phyloP scores from a whole-genome alignment of 73 alveolate genomes.

The Stentor roeselii region DNA sequence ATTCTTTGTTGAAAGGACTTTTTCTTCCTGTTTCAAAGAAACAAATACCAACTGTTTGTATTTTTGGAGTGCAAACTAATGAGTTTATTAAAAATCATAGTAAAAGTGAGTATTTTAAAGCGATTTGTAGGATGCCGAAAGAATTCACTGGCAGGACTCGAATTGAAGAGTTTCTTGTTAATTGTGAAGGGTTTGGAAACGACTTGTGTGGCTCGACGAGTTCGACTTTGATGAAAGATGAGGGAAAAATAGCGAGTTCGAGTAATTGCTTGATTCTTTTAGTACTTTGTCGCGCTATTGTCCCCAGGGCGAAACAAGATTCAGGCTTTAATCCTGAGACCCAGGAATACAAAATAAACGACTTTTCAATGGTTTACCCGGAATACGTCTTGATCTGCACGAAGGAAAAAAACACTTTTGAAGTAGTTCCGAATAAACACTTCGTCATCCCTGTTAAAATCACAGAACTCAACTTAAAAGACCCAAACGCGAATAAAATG shows the following conservation, averaged over 20 bases:
- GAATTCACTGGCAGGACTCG: not conserved
- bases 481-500: not conserved
- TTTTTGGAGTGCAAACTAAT: not conserved
- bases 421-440: slow-evolving; percentile 16
- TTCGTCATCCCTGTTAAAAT: not conserved
- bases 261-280: not conserved
- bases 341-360: not conserved
- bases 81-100: not conserved
- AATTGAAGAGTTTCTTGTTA: not conserved
- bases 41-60: not conserved
- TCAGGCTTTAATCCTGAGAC: not conserved
- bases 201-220: not conserved
- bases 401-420: not conserved
- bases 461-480: not conserved
- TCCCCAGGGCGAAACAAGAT: not conserved
- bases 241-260: not conserved
- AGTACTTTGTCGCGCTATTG: slow-evolving; percentile 26
- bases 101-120: too few relatives aligned
- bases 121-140: not conserved
- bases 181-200: not conserved
- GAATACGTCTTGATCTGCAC: slow-evolving; percentile 29
- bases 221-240: not conserved
- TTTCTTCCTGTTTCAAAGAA: slow-evolving; percentile 1
- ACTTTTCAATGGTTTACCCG: slow-evolving; percentile 5
- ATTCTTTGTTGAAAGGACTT: slow-evolving; percentile 16